A percentile compares a stretch with the other conserved stretches of the same genome.
phyloP scores from a whole-genome alignment of 257 asterid genomes.

The Solanum sejunctum region DNA sequence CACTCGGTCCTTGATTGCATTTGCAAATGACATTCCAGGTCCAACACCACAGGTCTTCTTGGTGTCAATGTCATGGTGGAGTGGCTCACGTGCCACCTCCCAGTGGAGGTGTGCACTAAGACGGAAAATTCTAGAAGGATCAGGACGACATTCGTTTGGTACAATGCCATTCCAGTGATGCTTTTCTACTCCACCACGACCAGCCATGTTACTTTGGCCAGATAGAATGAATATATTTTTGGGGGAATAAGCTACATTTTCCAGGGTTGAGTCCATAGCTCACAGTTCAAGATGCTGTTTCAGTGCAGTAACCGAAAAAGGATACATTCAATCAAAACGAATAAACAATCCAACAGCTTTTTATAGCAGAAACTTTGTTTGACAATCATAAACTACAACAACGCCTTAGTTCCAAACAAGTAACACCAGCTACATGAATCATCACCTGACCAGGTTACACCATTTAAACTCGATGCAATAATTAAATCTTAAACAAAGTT shows the following conservation, averaged over 20 bases:
- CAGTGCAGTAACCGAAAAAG: neutral
- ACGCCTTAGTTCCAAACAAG: neutral
- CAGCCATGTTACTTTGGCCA: slow-evolving; percentile 98
- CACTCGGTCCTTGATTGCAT: slow-evolving; percentile 42
- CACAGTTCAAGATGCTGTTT: neutral
- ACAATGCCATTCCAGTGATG: slow-evolving; percentile 71
- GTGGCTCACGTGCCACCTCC: slow-evolving; percentile 74
- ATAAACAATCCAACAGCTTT: neutral
- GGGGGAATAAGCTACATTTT: slow-evolving; percentile 17
- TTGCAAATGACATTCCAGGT: slow-evolving; percentile 83
- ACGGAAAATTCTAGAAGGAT: slow-evolving; percentile 43
- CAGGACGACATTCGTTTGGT: slow-evolving; percentile 49
- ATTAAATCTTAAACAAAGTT: neutral
- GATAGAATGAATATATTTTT: slow-evolving; percentile 68
- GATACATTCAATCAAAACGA: neutral
- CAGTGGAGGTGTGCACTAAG: slow-evolving; percentile 44
- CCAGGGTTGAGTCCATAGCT: slow-evolving; percentile 6
- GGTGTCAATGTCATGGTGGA: slow-evolving; percentile 74
- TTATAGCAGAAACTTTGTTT: neutral
- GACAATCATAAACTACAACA: neutral
- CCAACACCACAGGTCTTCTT: slow-evolving; percentile 80
- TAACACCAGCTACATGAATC: neutral
- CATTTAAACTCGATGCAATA: neutral
- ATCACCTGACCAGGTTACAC: neutral
- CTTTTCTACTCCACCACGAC: slow-evolving; percentile 75